Evolutionary conservation across 2,329 filamentous ascomycete genomes (phyloP).

Genomic region (Botrytis pseudocinerea): DNA sequence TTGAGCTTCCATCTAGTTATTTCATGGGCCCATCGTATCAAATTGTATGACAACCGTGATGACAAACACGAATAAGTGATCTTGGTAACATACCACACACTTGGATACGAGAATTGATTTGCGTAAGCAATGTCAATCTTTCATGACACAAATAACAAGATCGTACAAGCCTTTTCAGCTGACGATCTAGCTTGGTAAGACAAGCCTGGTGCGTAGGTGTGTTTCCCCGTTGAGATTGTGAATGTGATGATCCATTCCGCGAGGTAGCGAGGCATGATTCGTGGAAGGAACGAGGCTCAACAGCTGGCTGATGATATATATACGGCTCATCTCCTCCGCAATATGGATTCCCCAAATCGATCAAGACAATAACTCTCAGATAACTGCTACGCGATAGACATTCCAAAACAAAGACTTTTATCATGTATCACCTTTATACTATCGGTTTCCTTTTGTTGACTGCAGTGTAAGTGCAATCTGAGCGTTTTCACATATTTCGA

Average conservation of each 20-base stretch:
- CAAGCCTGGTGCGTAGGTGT: background rate
- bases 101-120: conserved; percentile 9
- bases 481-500: background rate
- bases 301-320: background rate
- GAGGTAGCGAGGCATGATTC: conserved; percentile 1
- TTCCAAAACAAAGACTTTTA: background rate
- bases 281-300: conserved; percentile 2
- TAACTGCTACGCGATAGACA: background rate
- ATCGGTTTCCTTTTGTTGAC: conserved; percentile 1
- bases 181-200: background rate
- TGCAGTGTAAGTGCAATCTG: conserved; percentile 7
- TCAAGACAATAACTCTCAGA: background rate
- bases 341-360: background rate
- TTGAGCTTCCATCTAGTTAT: background rate
- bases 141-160: background rate
- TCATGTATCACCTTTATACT: conserved; percentile 13
- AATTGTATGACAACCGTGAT: background rate
- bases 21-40: background rate
- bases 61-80: background rate
- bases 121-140: conserved; percentile 4
- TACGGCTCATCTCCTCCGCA: background rate
- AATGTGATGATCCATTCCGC: conserved; percentile 21
- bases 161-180: conserved; percentile 12
- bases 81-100: background rate
- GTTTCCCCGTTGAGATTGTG: background rate